Evolutionary conservation across 2,329 filamentous ascomycete species (phyloP).

Genomic region (Chaetomiaceae sp.): DNA sequence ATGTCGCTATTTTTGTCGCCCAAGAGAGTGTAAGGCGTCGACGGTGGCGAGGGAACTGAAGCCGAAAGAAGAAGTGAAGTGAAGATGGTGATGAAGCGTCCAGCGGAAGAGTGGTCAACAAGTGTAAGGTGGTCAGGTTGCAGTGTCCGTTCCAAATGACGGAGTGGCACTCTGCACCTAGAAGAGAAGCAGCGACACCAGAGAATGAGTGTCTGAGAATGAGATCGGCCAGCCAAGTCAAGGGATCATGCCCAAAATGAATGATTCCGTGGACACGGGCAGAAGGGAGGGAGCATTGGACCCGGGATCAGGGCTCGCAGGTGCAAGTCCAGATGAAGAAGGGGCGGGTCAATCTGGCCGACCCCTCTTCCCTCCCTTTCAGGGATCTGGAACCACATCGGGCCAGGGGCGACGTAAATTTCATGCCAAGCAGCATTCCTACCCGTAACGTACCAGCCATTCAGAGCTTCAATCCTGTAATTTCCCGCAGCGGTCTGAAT

Average conservation of each 20-base stretch:
- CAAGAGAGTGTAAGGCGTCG: constrained; percentile 8
- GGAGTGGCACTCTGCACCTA: neutral
- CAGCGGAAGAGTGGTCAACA: constrained; percentile 5
- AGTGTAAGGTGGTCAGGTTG: neutral
- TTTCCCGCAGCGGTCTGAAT: neutral
- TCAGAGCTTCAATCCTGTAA: neutral
- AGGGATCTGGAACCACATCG: neutral
- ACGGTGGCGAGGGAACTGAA: neutral
- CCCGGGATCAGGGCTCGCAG: constrained; percentile 11
- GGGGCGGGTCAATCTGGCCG: constrained; percentile 9
- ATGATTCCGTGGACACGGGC: constrained; percentile 1
- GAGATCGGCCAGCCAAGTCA: constrained; percentile 1
- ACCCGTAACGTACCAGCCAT: constrained; percentile 1
- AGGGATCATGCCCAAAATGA: constrained; percentile 1
- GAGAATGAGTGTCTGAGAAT: neutral
- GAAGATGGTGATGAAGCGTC: constrained; percentile 4
- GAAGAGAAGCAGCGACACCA: constrained; percentile 4
- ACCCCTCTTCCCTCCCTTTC: neutral
- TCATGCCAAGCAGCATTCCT: neutral
- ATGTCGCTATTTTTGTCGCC: neutral
- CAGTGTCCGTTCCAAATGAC: constrained; percentile 1
- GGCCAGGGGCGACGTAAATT: neutral
- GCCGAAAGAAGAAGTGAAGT: neutral
- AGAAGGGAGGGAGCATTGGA: constrained; percentile 5
- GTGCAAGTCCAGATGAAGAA: constrained; percentile 12